These are phyloP conservation scores for Trichoderma pleuroti DNA, from an alignment of 2,329 filamentous ascomycete species.

Conservation along the genomic window DNA sequence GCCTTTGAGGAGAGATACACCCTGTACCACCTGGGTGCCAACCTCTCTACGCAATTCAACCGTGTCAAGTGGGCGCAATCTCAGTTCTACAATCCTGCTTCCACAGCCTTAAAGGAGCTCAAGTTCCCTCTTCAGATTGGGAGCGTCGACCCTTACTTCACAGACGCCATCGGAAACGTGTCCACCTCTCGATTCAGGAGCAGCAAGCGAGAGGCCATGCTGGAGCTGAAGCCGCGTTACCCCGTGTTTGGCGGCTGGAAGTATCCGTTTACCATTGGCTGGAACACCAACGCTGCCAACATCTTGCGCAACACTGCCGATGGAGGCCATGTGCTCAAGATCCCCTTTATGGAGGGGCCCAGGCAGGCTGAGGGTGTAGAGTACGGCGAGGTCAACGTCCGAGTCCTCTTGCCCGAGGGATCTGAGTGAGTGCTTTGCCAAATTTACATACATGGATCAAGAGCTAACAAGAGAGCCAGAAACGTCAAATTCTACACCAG, in stretches of 20 bases:
- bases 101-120: slow-evolving; percentile 76
- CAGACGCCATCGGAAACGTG: slow-evolving; percentile 93
- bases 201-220: slow-evolving; percentile 70
- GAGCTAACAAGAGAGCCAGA: slow-evolving; percentile 49
- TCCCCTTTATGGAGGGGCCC: slow-evolving; percentile 91
- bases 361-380: slow-evolving; percentile 80
- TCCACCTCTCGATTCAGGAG: slow-evolving; percentile 86
- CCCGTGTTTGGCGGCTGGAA: slow-evolving; percentile 98
- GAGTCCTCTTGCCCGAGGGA: slow-evolving; percentile 86
- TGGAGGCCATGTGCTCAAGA: slow-evolving; percentile 78
- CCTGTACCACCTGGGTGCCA: slow-evolving; percentile 80
- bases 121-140: slow-evolving; percentile 75
- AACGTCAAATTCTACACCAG: slow-evolving; percentile 75
- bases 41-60: slow-evolving; percentile 68
- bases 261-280: slow-evolving; percentile 94
- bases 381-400: slow-evolving; percentile 76
- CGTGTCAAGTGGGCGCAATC: slow-evolving; percentile 71
- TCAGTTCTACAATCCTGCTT: slow-evolving; percentile 72
- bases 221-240: slow-evolving; percentile 91
- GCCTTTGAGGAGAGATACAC: slow-evolving; percentile 93
- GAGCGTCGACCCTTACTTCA: slow-evolving; percentile 86
- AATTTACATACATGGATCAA: neutral
- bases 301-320: slow-evolving; percentile 66
- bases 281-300: slow-evolving; percentile 80
- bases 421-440: slow-evolving; percentile 60